phyloP scores from a whole-genome alignment of 2,329 filamentous ascomycete species.

The Magnaporthiopsis poae region DNA sequence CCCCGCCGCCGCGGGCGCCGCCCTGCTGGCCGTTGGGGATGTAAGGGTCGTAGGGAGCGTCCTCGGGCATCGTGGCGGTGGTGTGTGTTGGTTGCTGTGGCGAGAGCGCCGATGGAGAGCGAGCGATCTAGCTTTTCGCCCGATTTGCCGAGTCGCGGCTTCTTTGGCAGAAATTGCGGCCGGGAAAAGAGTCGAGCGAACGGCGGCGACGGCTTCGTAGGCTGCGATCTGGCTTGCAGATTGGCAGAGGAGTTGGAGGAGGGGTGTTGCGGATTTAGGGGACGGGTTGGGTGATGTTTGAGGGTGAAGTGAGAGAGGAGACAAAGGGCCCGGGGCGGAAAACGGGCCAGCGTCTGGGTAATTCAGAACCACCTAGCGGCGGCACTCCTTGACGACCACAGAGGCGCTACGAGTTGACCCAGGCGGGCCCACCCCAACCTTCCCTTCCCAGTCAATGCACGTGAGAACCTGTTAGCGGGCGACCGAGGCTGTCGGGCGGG shows the following conservation, averaged over 20 bases:
- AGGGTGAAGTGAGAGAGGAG: neutral
- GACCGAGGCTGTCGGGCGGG: neutral
- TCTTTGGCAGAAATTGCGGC: neutral
- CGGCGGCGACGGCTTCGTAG: neutral
- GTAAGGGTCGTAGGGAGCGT: conserved; percentile 76
- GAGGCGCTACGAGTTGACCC: neutral
- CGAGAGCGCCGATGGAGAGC: neutral
- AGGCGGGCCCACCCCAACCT: neutral
- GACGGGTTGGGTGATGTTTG: neutral
- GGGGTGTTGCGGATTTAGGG: neutral
- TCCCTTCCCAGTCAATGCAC: neutral
- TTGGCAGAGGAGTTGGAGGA: neutral
- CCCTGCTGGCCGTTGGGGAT: conserved; percentile 60
- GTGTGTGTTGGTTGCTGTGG: neutral
- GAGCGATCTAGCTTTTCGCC: neutral
- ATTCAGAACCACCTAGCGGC: neutral
- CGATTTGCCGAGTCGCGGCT: neutral
- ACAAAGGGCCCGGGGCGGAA: neutral
- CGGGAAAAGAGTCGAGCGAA: neutral
- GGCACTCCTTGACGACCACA: neutral
- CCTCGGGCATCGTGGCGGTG: conserved; percentile 39
- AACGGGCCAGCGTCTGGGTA: neutral
- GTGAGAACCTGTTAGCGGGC: neutral
- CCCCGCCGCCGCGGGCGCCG: conserved; percentile 15
- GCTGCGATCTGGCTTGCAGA: neutral